Evolutionary conservation across 371 early-diverging fungal species (phyloP).

Genomic region (Rhizomucor pusillus): DNA sequence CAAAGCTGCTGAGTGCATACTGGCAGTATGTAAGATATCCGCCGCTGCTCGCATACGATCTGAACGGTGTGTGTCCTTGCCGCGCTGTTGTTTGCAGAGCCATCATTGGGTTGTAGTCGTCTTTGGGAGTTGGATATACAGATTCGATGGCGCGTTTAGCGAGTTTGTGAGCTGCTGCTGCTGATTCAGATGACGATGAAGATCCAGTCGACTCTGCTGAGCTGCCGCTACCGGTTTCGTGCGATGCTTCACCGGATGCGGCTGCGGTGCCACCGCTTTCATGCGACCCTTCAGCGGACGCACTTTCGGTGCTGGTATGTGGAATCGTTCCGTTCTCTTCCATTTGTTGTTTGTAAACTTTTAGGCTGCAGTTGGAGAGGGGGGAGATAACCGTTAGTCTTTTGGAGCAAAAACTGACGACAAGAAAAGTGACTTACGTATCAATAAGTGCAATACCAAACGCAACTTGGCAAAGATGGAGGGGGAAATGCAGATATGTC

Average conservation of each 20-base stretch:
- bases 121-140: conserved; percentile 1
- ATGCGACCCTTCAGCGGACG: too few relatives aligned
- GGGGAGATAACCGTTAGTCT: not conserved
- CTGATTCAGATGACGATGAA: not conserved
- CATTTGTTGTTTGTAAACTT: conserved; percentile 33
- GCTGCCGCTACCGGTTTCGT: not conserved
- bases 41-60: not conserved
- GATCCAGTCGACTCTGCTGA: not conserved
- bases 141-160: conserved; percentile 12
- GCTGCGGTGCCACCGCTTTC: not conserved
- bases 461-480: conserved; percentile 54
- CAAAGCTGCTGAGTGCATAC: conserved; percentile 11
- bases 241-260: not conserved
- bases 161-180: conserved; percentile 8
- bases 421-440: conserved; percentile 24
- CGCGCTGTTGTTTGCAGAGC: not conserved
- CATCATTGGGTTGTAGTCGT: conserved; percentile 5
- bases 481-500: conserved; percentile 58
- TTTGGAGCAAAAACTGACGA: not conserved
- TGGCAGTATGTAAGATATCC: conserved; percentile 15
- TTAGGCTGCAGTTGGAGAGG: conserved; percentile 19
- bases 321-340: conserved; percentile 11
- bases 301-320: too few relatives aligned
- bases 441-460: conserved; percentile 50
- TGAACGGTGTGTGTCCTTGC: not conserved